A percentile compares a stretch with the other conserved stretches of the same genome.
Conservation (phyloP, 1,284 basidiomycete genomes). For the Moesziomyces sp. region DNA sequence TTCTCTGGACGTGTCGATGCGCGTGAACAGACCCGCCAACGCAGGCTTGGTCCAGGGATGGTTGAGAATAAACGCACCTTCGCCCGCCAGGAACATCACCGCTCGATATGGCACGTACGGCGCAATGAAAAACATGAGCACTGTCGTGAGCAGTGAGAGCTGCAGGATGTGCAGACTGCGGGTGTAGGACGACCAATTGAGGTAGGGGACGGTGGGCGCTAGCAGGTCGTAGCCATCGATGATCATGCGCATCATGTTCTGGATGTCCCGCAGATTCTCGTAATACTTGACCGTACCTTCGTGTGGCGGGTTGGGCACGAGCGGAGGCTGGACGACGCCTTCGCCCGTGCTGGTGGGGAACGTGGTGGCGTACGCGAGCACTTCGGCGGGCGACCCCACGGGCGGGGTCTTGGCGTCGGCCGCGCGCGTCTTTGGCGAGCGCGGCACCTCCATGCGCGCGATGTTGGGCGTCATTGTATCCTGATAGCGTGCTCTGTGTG, state of each 20-base stretch:
- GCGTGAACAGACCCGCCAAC: constrained; percentile 46
- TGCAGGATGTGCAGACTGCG: constrained; percentile 64
- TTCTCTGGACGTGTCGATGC: constrained; percentile 32
- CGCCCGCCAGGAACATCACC: constrained; percentile 63
- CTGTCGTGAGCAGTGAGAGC: constrained; percentile 53
- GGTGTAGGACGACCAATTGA: constrained; percentile 67
- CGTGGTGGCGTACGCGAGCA: constrained; percentile 27
- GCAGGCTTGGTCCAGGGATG: constrained; percentile 65
- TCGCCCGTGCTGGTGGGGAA: constrained; percentile 41
- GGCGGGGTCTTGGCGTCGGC: neutral
- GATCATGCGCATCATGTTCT: constrained; percentile 67
- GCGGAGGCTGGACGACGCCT: constrained; percentile 38
- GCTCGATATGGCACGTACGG: constrained; percentile 62
- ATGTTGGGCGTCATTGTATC: constrained; percentile 44
- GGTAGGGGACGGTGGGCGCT: constrained; percentile 60
- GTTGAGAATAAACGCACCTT: constrained; percentile 59
- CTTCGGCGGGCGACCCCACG: constrained; percentile 19
- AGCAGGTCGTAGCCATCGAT: constrained; percentile 65
- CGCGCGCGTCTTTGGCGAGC: constrained; percentile 22
- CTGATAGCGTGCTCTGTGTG: constrained; percentile 53
- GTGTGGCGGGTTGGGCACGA: constrained; percentile 61
- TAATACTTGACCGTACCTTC: constrained; percentile 65
- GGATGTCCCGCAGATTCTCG: constrained; percentile 66
- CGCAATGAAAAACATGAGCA: constrained; percentile 59
- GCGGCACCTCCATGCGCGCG: constrained; percentile 27